Percentiles rank a stretch among this genome's conserved stretches.
Evolutionary conservation across 176 grass and related monocot genomes (phyloP).

Genomic region (Puccinellia tenuiflora): DNA sequence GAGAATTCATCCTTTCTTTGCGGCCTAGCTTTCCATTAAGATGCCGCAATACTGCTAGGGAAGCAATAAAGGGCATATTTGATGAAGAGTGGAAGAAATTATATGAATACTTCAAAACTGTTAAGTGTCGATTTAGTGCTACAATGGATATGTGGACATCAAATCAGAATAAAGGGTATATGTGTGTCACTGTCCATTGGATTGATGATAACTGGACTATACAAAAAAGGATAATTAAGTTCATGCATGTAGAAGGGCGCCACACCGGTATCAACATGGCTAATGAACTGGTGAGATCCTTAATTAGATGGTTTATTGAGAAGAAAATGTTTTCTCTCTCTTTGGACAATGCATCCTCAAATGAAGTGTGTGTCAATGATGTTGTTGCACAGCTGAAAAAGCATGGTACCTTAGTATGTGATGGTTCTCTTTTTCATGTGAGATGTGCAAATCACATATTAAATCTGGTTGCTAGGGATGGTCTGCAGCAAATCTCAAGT

Average conservation of each 20-base stretch:
- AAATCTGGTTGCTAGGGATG: too few relatives aligned
- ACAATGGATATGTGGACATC: not conserved
- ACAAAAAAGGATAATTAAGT: not conserved
- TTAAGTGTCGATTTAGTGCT: not conserved
- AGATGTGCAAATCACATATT: not conserved
- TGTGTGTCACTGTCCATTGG: not conserved
- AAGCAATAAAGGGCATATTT: too few relatives aligned
- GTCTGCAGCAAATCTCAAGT: too few relatives aligned
- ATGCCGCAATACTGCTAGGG: too few relatives aligned
- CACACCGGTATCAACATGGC: not conserved
- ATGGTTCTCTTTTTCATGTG: not conserved
- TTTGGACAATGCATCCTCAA: not conserved
- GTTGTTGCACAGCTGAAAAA: not conserved
- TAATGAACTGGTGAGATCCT: not conserved
- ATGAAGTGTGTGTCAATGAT: not conserved
- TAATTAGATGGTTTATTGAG: not conserved
- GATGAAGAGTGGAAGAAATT: not conserved
- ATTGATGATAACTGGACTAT: not conserved
- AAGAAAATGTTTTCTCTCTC: not conserved
- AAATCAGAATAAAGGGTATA: not conserved
- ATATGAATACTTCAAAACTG: not conserved
- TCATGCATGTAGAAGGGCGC: not conserved
- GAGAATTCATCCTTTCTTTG: too few relatives aligned
- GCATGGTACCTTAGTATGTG: not conserved
- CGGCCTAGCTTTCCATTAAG: too few relatives aligned